Base-by-base conservation (phyloP, 331 rosid species). In the Malus hybrid region DNA sequence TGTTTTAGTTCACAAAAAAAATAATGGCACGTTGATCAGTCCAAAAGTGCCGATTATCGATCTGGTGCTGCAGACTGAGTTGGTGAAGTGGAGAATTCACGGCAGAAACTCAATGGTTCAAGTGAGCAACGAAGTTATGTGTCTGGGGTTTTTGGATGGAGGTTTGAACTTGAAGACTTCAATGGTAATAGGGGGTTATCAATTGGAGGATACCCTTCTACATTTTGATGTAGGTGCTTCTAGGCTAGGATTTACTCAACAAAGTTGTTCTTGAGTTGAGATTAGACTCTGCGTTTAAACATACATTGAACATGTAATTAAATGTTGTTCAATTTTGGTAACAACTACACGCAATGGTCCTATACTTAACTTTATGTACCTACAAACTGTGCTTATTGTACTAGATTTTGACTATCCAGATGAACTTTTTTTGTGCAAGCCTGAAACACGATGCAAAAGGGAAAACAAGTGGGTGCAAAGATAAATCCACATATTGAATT, bases 31-130 rank as follows among this genome's bases (percentile, higher is more conserved):
- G 5, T 58, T 26, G 33, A 16, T 56, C 2, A 84, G 81, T 22
- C 79, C 81, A 3, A 70, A 12, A 10, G 85, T 80, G 33, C 88
- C 92, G 4, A 36, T 11, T 6, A 77, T 88, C 18, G 85, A 86
- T 44, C 53, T 86, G 66, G 82, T 53, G 10, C 63, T 86, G 78
- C 85, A 84, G 36, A 86, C 85, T 4, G 75, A 77, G 74, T 30
- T 67, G 75, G 80, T 80, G 72, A 53, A 66, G 46, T 86, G 87
- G 85, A 81, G 74, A 64, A 56, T 88, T 3, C 33, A 65, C 19
- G 87, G 88, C 2, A 72, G 87, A n/a, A 88, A 82, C 32, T 84
- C 87, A 0, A 73, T 86, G 90, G 90, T 88, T 39, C 65, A 80
- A 33, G 90, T 75, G 12, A 68, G 75, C 14, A 62, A 78, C 0